Conservation (phyloP, 331 rosid species). For the Quercus lobata region DNA sequence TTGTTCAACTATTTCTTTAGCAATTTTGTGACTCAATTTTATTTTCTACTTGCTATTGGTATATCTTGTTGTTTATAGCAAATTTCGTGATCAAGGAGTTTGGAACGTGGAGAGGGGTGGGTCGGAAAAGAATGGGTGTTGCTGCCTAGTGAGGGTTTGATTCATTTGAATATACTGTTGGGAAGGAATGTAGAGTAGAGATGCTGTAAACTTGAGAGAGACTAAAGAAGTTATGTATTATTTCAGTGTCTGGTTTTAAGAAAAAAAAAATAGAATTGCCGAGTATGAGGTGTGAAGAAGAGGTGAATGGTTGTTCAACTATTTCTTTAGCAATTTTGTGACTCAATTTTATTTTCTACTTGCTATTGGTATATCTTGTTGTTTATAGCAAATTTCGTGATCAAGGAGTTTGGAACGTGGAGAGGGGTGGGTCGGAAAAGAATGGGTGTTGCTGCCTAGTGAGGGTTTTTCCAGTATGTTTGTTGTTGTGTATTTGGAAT, state of each 20-base stretch:
- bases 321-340: not conserved
- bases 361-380: not conserved
- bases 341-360: not conserved
- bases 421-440: not conserved
- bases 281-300: not conserved
- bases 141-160: not conserved
- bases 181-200: not conserved
- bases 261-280: not conserved
- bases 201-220: not conserved
- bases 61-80: not conserved
- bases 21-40: not conserved
- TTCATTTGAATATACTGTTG: not conserved
- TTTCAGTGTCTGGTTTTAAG: not conserved
- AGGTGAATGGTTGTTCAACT: not conserved
- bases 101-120: not conserved
- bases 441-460: not conserved
- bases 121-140: not conserved
- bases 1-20: not conserved
- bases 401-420: not conserved
- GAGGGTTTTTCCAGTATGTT: not conserved
- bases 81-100: not conserved
- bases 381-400: not conserved
- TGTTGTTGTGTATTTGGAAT: not conserved
- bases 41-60: not conserved
- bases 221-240: not conserved